Evolutionary conservation across 331 rosid genomes (phyloP).

Genomic region (Erythrophleum ivorense): DNA sequence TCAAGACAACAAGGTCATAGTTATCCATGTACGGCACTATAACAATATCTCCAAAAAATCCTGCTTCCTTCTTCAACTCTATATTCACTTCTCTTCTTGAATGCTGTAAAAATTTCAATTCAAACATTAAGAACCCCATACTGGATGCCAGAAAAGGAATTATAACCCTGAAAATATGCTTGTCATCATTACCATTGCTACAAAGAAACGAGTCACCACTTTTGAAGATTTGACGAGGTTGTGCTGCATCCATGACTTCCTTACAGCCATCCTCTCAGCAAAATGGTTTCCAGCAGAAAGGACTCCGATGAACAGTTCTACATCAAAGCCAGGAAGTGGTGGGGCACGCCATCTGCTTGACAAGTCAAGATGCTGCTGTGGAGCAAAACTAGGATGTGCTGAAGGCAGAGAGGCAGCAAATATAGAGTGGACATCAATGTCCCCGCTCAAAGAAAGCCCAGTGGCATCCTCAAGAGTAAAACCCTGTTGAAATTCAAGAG

Average conservation of each 20-base stretch:
- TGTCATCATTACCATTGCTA: constrained; percentile 72
- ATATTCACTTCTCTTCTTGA: constrained; percentile 69
- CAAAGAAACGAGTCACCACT: constrained; percentile 87
- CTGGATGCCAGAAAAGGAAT: neutral
- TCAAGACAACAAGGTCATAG: constrained; percentile 93
- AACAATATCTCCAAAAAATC: constrained; percentile 89
- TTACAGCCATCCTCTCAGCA: constrained; percentile 90
- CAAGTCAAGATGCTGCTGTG: constrained; percentile 75
- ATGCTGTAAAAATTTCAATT: constrained; percentile 59
- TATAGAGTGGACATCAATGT: constrained; percentile 69
- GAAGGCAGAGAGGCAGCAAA: constrained; percentile 84
- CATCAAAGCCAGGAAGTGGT: constrained; percentile 50
- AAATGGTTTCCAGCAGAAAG: constrained; percentile 99
- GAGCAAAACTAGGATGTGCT: constrained; percentile 82
- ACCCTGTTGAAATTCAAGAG: constrained; percentile 58
- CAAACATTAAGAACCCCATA: constrained; percentile 32
- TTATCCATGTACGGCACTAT: constrained; percentile 95
- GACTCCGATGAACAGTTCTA: constrained; percentile 79
- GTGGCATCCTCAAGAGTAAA: constrained; percentile 97
- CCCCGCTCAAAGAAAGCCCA: constrained; percentile 73
- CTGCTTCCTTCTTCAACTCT: constrained; percentile 88
- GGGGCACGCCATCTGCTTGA: constrained; percentile 80
- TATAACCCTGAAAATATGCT: constrained; percentile 27
- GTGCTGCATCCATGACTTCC: constrained; percentile 99
- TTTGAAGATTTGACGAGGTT: constrained; percentile 65